Evolutionary conservation across 1,284 basidiomycete genomes (phyloP).

Genomic region (Trichosporon ovoides): DNA sequence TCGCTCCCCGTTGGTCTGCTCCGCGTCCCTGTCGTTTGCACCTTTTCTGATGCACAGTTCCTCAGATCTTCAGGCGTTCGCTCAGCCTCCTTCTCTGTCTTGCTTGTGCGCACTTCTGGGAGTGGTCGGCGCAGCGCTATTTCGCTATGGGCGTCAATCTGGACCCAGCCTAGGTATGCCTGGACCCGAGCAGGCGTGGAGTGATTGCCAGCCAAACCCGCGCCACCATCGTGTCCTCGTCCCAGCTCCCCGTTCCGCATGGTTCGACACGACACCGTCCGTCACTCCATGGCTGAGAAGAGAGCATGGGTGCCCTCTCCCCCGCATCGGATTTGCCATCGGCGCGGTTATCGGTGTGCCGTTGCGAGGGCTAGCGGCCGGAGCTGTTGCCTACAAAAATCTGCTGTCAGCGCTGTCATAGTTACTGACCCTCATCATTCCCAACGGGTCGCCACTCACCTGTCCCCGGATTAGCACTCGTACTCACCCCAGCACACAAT

Average conservation of each 20-base stretch:
- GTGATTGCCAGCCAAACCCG: neutral
- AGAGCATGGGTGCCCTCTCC: neutral
- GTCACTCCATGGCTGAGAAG: neutral
- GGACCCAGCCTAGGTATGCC: constrained; percentile 2
- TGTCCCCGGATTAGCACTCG: neutral
- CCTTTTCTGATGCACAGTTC: neutral
- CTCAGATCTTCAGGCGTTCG: neutral
- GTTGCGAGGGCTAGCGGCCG: neutral
- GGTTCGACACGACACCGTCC: neutral
- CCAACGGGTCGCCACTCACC: neutral
- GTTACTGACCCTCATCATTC: neutral
- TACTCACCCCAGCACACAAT: neutral
- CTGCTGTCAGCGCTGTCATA: neutral
- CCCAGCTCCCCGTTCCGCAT: neutral
- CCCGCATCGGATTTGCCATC: neutral
- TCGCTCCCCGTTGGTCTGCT: neutral
- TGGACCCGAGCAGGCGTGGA: neutral
- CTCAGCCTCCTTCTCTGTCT: neutral
- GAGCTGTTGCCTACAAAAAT: neutral
- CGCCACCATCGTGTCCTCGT: neutral
- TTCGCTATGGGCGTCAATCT: neutral
- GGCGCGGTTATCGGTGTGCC: neutral
- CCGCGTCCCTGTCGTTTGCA: neutral
- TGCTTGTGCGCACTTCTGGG: neutral
- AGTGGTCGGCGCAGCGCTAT: neutral